Base-by-base conservation (phyloP, 495 filamentous ascomycete species). In the Penicillium psychrofluorescens region DNA sequence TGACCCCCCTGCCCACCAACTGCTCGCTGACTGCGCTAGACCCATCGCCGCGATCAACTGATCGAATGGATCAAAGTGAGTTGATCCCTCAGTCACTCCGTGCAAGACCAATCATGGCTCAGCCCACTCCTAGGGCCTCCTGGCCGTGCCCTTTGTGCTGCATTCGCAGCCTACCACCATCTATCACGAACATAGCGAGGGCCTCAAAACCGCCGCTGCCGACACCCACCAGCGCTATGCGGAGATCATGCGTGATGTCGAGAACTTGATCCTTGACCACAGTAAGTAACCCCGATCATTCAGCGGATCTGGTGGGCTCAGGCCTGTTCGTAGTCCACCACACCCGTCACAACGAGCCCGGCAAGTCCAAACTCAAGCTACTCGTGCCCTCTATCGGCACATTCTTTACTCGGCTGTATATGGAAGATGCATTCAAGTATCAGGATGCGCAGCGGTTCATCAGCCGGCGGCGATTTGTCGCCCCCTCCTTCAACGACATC, bases 401-500 rank as follows among this genome's bases (percentile, higher is more conserved):
- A 11, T 97, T 98, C 73, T 97, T 95, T 68, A 98, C 94, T 0
- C 79, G 80, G 6, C 71, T 97, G 4, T 79, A 80, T 8, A 77
- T 98, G 1, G 85, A 88, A 56, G 84, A 88, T 39, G 91, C 94
- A 7, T 98, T 98, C 70, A 80, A 80, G 44, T 90, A 85, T 57
- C 92, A 97, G 63, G 92, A 98, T 63, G 56, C 70, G 36, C 81
- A 78, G 37, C 81, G 92, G 2, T 84, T 80, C 59, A 98, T 98
- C 64, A 94, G 87, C 45, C 87, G 81, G 3, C 84, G 92, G 7
- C 84, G 92, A 22, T 98, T 96, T 57, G 92, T 98, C 8, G 84
- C 92, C 6, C 94, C 94, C 0, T 95, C 89, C 10, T 98, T 98
- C 76, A 98, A 98, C 67, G 92, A 98, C 55, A 82, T 98, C 46